These are phyloP conservation scores for Symbiodinium natans DNA, from an alignment of 73 alveolate species.

Conservation along the genomic window DNA sequence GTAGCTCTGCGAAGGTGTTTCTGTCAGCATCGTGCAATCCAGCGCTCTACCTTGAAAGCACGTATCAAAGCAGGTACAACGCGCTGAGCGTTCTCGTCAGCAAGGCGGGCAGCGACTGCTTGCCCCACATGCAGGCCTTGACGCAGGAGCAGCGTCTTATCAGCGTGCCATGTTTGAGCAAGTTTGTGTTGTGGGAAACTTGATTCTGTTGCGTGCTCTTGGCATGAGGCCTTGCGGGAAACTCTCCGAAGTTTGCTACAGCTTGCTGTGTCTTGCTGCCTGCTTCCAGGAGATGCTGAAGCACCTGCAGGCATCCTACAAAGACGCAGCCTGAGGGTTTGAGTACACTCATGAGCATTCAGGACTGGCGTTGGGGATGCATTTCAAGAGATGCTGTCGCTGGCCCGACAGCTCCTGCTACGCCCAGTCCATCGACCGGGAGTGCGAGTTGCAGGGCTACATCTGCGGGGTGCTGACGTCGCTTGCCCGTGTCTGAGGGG, in stretches of 20 bases:
- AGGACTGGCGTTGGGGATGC: background rate
- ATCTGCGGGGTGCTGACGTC: slow-evolving; percentile 81
- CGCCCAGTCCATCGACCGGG: slow-evolving; percentile 14
- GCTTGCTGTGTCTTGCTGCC: no score
- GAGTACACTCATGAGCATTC: background rate
- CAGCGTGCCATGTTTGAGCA: no score
- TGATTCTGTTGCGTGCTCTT: no score
- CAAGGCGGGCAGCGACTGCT: slow-evolving; percentile 88
- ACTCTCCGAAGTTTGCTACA: no score
- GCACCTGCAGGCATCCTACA: slow-evolving; percentile 79
- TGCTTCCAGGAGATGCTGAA: slow-evolving; percentile 55
- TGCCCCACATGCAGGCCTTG: slow-evolving; percentile 87
- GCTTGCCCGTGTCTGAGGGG: background rate
- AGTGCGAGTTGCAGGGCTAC: slow-evolving; percentile 93
- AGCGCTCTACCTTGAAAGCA: no score
- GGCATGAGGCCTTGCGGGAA: no score
- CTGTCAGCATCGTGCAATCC: no score
- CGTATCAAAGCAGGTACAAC: slow-evolving; percentile 35
- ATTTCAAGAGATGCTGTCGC: background rate
- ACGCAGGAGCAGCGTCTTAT: background rate
- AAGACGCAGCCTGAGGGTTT: background rate
- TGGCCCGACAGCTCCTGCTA: background rate
- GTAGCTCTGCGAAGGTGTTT: no score
- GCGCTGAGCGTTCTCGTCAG: slow-evolving; percentile 44
- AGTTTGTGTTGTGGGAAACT: no score